Base-by-base conservation (phyloP, 768 basidiomycete species). In the Lyophyllum atratum region DNA sequence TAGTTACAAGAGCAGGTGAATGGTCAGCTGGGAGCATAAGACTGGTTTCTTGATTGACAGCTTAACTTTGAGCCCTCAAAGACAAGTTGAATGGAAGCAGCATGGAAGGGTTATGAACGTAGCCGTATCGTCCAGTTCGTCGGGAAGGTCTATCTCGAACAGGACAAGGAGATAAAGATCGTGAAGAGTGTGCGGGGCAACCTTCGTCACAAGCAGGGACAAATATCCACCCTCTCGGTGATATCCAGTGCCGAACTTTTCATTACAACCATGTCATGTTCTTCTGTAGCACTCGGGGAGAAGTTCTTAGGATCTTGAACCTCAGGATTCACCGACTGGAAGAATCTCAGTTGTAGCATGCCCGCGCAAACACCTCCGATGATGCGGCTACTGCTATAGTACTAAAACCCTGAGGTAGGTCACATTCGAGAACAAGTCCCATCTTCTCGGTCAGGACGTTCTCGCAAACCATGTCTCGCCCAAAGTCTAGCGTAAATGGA, bases 381-480 rank as follows among this genome's bases (percentile, higher is more conserved):
- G 11, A 46, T 46, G 24, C 15, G 25, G 17, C 24, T 46, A 26
- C 45, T 25, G n/a, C n/a, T n/a, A n/a, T n/a, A 46, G 28, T 15
- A 14, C 45, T n/a, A 1, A 1, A 44, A 44, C 34, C 34, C 34
- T 37, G 34, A 15, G 34, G 34, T 15, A 15, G 14, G 17, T 9
- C 3, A 4, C 39, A 40, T 40, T 40, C 4, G 39, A 40, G n/a
- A n/a, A 40, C 39, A 40, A 40, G 39, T n/a, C 39, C 39, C n/a
- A 6, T n/a, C 17, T 19, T 19, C 17, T 19, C 39, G n/a, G 39
- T 19, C 19, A n/a, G 39, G 5, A 19, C 39, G 5, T n/a, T 6
- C 45, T 46, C 22, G 14, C 10, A 12, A 14, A 28, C 45, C 22
- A 59, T 59, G 57, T 43, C 47, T 26, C 54, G 54, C n/a, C 59